Evolutionary conservation across 75 land plant species (phyloP), one percentile per base, ranked within the genome.

Genomic region (Pinus albicaulis): DNA sequence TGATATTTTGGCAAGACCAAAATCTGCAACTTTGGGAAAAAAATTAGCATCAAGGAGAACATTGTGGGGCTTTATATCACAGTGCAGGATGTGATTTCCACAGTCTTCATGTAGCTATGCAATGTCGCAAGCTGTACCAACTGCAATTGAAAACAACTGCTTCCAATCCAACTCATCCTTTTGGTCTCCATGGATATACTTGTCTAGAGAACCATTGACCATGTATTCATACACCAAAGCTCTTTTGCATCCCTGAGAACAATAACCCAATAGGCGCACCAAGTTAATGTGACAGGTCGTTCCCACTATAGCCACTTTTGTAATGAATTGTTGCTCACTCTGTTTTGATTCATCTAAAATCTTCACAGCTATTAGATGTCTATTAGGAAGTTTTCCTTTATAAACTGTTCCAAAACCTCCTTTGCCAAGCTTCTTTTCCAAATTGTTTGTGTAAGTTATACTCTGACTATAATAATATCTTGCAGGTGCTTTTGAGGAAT

Each of bases 231-330:
- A 86, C 1, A 82, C 74, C 57, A 82, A 48, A 56, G 71, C 57
- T 16, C 63, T 38, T 8, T 28, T 59, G 22, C 17, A 14, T 1
- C 73, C 72, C 7, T 82, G 34, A 24, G n/a, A 60, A 74, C 80
- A 85, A 41, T 78, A 85, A 2, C 86, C 87, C 63, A 85, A 63
- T 20, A 85, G 36, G 7, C 81, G 70, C 7, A 85, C 83, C 78
- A 85, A 23, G 65, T 85, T 78, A 53, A 78, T 70, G 52, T 85
- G 87, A 60, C 78, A 77, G 31, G 76, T 79, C 71, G 58, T 73
- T 16, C 83, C 83, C 1, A 85, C 23, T 3, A 77, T 78, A 23
- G 71, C 74, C 65, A 85, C 80, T 64, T 85, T 80, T 2, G 41
- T 59, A 20, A 59, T 59, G 62, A 59, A 59, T 24, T 59, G 11